Conservation (phyloP, 805 yeast species). For the Kodamaea hsintzibuensis region DNA sequence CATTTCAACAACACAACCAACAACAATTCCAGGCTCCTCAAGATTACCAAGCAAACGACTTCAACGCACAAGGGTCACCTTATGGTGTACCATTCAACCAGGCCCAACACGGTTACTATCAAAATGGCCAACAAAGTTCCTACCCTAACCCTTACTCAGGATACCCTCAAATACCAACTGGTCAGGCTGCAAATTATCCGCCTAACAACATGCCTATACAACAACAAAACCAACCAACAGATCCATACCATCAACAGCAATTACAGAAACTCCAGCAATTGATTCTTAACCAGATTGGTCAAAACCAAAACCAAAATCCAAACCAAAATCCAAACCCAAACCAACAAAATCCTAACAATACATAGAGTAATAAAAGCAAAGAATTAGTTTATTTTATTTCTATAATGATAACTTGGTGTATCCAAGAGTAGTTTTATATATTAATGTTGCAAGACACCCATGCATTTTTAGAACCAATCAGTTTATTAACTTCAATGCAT, state of each 20-base stretch:
- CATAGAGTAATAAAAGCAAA: background rate
- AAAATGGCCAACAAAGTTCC: slow-evolving; percentile 5
- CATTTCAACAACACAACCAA: slow-evolving; percentile 4
- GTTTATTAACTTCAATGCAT: slow-evolving; percentile 21
- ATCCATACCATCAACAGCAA: slow-evolving; percentile 18
- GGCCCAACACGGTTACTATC: slow-evolving; percentile 15
- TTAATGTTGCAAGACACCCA: background rate
- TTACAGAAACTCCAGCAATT: slow-evolving; percentile 27
- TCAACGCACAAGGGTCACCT: slow-evolving; percentile 15
- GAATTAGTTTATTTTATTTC: background rate
- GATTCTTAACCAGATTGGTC: slow-evolving; percentile 21
- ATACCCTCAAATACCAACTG: background rate
- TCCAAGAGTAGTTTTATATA: too few species aligned
- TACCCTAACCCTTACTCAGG: slow-evolving; percentile 1
- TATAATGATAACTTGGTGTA: background rate
- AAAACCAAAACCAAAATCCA: slow-evolving; percentile 12
- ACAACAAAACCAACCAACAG: slow-evolving; percentile 4
- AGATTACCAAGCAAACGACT: slow-evolving; percentile 4
- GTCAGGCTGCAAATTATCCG: background rate
- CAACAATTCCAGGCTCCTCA: slow-evolving; percentile 8
- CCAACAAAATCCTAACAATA: background rate
- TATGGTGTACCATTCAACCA: slow-evolving; percentile 26
- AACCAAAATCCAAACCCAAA: background rate
- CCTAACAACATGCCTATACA: background rate
- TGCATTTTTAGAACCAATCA: background rate